Base-by-base conservation (phyloP, 2,329 filamentous ascomycete genomes). In the Apiospora phragmitis region DNA sequence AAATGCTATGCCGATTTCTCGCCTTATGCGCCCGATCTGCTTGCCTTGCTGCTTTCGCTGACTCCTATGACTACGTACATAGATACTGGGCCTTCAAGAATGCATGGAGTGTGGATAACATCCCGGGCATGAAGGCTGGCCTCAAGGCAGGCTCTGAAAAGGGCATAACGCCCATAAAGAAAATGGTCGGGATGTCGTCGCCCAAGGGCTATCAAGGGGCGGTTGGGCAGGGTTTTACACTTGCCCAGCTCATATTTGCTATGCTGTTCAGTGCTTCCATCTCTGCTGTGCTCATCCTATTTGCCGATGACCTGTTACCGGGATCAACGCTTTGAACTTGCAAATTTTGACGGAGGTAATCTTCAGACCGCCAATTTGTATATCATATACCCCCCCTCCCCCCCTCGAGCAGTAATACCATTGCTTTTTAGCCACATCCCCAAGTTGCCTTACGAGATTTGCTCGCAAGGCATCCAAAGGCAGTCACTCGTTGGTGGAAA, bases 71-170 rank as follows among this genome's bases (percentile, higher is more conserved):
- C 21, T 62, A 38, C 32, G 0, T 14, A 38, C 2, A n/a, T 38
- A 81, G 80, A 32, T 83, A 83, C 72, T 83, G 82, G 82, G 82
- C 82, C 0, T 71, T 76, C 49, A 84, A 83, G 73, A 84, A 82
- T 68, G 76, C 81, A 0, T 81, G 76, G 73, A 83, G 81, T 62
- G 78, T 84, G 68, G 82, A 84, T 59, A 80, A 80, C 0, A 75
- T 84, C 0, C 82, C 82, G 0, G 81, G 78, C 0, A 80, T 84
- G 76, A 74, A 76, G 6, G 71, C 79, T 24, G 82, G 76, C 1
- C 71, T 79, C 41, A 76, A 77, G 71, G 77, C 77, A 1, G 78
- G 75, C 4, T 74, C 76, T 29, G 69, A 78, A 67, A 76, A 81
- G 45, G 72, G 75, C 1, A 77, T 84, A 42, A 72, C 74, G n/a